These are phyloP conservation scores for Phytophthora sojae DNA, from an alignment of 352 stramenopile species.

Conservation along the genomic window DNA sequence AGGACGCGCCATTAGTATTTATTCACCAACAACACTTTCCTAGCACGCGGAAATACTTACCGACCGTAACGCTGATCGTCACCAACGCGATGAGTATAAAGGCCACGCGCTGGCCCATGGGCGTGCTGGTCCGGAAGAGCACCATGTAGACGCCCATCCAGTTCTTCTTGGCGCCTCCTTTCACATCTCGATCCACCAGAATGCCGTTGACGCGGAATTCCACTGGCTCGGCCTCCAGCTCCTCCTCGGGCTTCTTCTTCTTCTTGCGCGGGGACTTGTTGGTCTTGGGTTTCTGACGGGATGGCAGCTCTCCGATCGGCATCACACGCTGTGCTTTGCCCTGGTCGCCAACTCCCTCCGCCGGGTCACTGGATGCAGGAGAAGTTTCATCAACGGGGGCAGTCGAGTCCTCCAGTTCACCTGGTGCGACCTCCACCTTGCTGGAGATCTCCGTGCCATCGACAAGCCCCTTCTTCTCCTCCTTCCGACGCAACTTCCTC, in stretches of 20 bases:
- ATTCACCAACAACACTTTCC: neutral
- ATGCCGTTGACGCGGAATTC: constrained; percentile 76
- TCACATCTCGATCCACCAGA: constrained; percentile 72
- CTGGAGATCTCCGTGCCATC: constrained; percentile 27
- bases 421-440: constrained; percentile 21
- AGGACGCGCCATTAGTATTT: constrained; percentile 6
- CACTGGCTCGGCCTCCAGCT: constrained; percentile 29
- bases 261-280: constrained; percentile 39
- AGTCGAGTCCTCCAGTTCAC: constrained; percentile 20
- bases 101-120: constrained; percentile 67
- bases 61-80: constrained; percentile 66
- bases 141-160: constrained; percentile 81
- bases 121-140: constrained; percentile 77
- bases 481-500: constrained; percentile 36
- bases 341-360: neutral
- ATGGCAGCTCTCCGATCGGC: constrained; percentile 34
- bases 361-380: neutral
- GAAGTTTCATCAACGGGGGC: constrained; percentile 9
- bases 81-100: constrained; percentile 77
- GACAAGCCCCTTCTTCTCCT: constrained; percentile 41
- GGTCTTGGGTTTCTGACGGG: constrained; percentile 29
- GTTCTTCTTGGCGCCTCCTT: constrained; percentile 60
- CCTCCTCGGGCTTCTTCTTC: constrained; percentile 34
- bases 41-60: constrained; percentile 39
- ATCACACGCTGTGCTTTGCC: constrained; percentile 32